Conservation (phyloP, 768 basidiomycete species). For the Rhodotorula diobovata region DNA sequence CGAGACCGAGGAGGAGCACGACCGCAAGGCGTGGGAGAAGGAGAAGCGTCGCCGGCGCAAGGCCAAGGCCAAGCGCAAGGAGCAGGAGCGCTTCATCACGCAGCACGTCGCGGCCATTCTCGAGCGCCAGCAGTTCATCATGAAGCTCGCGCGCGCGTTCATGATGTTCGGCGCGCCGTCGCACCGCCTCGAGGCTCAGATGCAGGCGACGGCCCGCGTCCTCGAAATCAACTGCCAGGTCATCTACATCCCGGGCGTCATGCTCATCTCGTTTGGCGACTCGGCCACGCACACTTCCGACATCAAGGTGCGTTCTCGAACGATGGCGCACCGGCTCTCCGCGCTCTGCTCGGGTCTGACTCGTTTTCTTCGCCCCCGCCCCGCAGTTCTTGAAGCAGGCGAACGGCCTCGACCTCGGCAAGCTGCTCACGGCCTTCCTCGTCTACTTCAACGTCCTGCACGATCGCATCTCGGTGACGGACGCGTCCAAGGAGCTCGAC, state of each 20-base stretch:
- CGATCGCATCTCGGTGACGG: constrained; percentile 68
- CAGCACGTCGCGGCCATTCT: constrained; percentile 22
- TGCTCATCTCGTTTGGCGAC: constrained; percentile 80
- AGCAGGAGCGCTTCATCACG: constrained; percentile 71
- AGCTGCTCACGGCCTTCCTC: constrained; percentile 53
- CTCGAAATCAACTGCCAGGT: constrained; percentile 53
- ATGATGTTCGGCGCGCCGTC: constrained; percentile 55
- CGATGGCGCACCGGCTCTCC: constrained; percentile 38
- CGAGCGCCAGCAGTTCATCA: constrained; percentile 53
- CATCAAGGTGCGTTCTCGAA: constrained; percentile 56
- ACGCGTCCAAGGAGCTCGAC: constrained; percentile 67
- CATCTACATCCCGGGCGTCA: constrained; percentile 54
- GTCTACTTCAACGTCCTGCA: constrained; percentile 54
- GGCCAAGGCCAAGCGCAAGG: constrained; percentile 57
- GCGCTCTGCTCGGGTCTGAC: constrained; percentile 23
- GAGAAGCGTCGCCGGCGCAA: constrained; percentile 51
- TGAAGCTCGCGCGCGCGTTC: constrained; percentile 52
- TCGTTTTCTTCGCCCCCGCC: neutral
- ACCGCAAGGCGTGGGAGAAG: constrained; percentile 49
- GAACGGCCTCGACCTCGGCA: constrained; percentile 65
- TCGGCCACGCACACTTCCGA: constrained; percentile 70
- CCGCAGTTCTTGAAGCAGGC: constrained; percentile 44
- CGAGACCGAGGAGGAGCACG: constrained; percentile 41
- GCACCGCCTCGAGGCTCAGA: constrained; percentile 54
- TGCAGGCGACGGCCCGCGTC: constrained; percentile 53